Evolutionary conservation across 176 grass and related monocot genomes (phyloP), one percentile per base, ranked within the genome.

Genomic region (Tillandsia leiboldiana): DNA sequence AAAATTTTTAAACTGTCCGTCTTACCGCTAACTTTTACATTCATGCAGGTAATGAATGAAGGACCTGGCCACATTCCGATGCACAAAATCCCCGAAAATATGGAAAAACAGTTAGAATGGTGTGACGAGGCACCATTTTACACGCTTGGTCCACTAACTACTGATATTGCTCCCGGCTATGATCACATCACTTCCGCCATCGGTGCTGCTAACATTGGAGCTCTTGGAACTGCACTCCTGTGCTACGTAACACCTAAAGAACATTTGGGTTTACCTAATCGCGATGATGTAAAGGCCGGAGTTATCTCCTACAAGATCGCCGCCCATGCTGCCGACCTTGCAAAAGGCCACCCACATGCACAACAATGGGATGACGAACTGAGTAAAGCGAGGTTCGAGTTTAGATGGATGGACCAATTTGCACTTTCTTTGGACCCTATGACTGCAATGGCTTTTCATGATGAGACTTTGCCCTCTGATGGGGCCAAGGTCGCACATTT

Each of bases 201-300:
- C 63, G 93, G 93, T 81, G 93, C 93, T 81, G 93, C 93, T 50
- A 97, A 84, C 58, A 97, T 97, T 79, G 89, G 93, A 64, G 77
- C 93, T 67, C 84, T 97, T 64, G 93, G 93, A 68, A 97, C 93
- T 48, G 86, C 93, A 67, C 93, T 97, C 79, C 86, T 97, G 63
- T 97, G 93, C 73, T 97, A 97, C 85, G 89, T 97, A 64, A 97
- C 93, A 54, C 93, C 93, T 11, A 97, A 97, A 81, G 93, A 97
- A 78, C 93, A 97, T 70, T 89, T 97, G 76, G 93, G 93, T 11
- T 89, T 97, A 77, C 93, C 93, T 47, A 97, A 97, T 72, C 84
- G 86, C 48, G 89, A 97, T 85, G 93, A 97, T 87, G 93, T 97
- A 33, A 92, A 92, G 77, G 61, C 79, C 50, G 93, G 93, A 3